These are phyloP conservation scores for Triangularia setosa DNA, from an alignment of 2,329 filamentous ascomycete species.

Conservation along the genomic window DNA sequence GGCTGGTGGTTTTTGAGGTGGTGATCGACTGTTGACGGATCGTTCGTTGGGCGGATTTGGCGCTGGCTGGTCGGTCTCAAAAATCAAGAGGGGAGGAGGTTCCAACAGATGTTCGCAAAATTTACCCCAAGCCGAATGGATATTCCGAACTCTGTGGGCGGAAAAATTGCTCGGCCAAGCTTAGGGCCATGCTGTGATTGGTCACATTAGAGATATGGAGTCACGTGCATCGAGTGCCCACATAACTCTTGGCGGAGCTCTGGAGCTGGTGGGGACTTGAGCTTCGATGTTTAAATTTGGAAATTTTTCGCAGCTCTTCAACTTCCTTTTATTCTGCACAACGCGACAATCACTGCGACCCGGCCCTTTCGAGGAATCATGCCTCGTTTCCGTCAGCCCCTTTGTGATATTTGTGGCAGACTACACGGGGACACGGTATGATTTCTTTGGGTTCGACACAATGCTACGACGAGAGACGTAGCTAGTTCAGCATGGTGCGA, in stretches of 20 bases:
- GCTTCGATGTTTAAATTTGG: not conserved
- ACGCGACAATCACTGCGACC: not conserved
- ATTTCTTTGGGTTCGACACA: not conserved
- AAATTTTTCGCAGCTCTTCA: slow-evolving; percentile 1
- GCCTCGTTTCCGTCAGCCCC: not conserved
- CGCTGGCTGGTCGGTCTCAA: slow-evolving; percentile 16
- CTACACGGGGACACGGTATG: not conserved
- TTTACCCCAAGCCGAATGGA: slow-evolving; percentile 21
- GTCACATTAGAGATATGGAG: not conserved
- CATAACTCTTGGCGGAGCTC: not conserved
- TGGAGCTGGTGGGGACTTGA: not conserved
- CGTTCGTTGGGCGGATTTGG: slow-evolving; percentile 16
- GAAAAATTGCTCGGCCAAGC: slow-evolving; percentile 43
- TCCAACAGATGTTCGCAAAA: slow-evolving; percentile 13
- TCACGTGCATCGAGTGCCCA: slow-evolving; percentile 11
- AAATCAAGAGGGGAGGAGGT: slow-evolving; percentile 9
- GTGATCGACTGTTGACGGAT: slow-evolving; percentile 28
- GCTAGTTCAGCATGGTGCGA: not conserved
- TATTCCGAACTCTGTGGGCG: slow-evolving; percentile 37
- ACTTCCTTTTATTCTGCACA: not conserved
- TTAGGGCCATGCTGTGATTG: slow-evolving; percentile 20
- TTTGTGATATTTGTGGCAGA: not conserved
- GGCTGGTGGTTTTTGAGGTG: slow-evolving; percentile 39
- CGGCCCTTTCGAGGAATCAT: not conserved
- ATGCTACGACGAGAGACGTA: not conserved